Conservation (phyloP, 2,329 filamentous ascomycete species). For the Anthostomella pinea region DNA sequence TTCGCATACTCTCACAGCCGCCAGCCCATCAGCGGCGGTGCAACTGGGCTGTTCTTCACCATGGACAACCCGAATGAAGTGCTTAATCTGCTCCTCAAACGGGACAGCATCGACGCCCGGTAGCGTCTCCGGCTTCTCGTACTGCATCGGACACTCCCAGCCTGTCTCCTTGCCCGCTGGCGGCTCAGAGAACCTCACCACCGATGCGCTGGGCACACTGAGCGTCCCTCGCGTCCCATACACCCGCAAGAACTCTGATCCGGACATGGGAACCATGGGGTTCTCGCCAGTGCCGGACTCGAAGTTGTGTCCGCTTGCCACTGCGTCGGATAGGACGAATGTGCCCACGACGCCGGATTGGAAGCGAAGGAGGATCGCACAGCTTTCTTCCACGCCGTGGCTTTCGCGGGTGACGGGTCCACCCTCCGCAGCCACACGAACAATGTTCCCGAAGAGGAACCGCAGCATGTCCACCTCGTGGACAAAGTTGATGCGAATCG, state of each 20-base stretch:
- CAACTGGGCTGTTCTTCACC: conserved; percentile 44
- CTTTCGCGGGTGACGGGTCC: conserved; percentile 41
- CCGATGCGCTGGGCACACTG: conserved; percentile 52
- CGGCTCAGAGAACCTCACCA: conserved; percentile 52
- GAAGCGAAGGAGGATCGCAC: conserved; percentile 51
- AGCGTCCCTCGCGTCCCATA: conserved; percentile 50
- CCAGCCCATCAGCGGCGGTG: conserved; percentile 46
- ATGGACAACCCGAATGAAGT: conserved; percentile 49
- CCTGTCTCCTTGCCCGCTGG: conserved; percentile 32
- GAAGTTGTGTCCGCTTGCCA: conserved; percentile 51
- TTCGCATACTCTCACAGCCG: conserved; percentile 50
- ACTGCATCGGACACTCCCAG: conserved; percentile 39
- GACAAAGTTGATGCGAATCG: conserved; percentile 57
- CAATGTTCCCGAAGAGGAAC: conserved; percentile 52
- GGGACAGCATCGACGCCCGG: conserved; percentile 32
- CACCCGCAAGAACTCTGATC: conserved; percentile 50
- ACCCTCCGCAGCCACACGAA: conserved; percentile 48
- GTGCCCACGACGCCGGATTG: conserved; percentile 53
- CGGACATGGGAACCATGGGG: conserved; percentile 44
- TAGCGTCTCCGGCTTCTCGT: conserved; percentile 29
- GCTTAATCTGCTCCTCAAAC: conserved; percentile 50
- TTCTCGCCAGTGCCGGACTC: conserved; percentile 59
- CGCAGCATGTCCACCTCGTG: conserved; percentile 60
- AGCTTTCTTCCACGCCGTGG: conserved; percentile 54
- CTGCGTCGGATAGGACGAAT: conserved; percentile 53